Evolutionary conservation across 2,329 filamentous ascomycete genomes (phyloP), one percentile per base, ranked within the genome.

Genomic region (Lachnellula hyalina): DNA sequence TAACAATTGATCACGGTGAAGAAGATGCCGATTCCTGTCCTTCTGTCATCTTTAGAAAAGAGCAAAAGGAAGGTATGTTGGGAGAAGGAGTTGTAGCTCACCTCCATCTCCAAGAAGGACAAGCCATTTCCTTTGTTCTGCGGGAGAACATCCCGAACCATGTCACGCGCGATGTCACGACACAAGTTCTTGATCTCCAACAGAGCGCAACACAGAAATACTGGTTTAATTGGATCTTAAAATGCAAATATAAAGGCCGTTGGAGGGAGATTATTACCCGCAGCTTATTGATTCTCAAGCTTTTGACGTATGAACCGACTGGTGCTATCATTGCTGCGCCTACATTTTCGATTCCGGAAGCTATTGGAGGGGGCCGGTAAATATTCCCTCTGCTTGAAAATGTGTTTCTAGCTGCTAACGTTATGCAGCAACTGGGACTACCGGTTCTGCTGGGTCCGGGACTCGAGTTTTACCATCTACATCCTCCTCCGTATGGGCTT

Each of bases 381-480:
- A 14, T 4, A 35, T 49, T 45, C 6, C 12, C 44, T 36, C 7
- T 5, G 19, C 21, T 50, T 63, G 21, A 63, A 21, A 2, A 4
- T 23, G 21, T 42, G 7, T 25, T 5, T 17, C 32, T 17, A 49
- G 28, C 23, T 23, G 19, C 41, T 44, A 19, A 44, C 14, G 41
- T 11, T 28, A 1, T 12, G 6, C 17, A 67, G 80, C 21, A 85
- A 85, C 65, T 85, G 82, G 85, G 85, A 89, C 67, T 89, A 89
- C 65, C 79, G 86, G n/a, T 92, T 82, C 70, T 88, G 79, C 9
- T 92, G 88, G 88, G 82, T 91, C 36, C 80, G 88, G 21, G 87
- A 92, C 71, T 83, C 85, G 0, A 89, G 85, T 60, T 90, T 90
- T 70, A 89, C 86, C 1, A 83, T 90, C 61, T 91, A 91, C 63